phyloP scores from a whole-genome alignment of 148 eudicot species.

The Dianthus caryophyllus region DNA sequence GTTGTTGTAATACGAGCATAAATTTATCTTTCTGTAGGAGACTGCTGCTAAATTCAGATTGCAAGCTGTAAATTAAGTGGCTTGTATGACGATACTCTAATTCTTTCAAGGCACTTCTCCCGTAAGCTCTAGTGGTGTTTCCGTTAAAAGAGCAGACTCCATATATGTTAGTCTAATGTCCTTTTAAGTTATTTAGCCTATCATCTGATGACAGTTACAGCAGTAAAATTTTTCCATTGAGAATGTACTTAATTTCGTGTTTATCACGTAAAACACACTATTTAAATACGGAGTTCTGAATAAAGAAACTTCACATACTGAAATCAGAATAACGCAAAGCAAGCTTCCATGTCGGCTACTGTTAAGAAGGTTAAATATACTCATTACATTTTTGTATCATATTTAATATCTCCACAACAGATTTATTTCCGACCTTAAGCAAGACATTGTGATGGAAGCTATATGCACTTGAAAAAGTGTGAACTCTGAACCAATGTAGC shows the following conservation, averaged over 20 bases:
- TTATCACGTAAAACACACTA: conserved; percentile 13
- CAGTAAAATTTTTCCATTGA: background rate
- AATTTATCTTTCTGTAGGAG: conserved; percentile 14
- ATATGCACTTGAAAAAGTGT: background rate
- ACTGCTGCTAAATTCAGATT: background rate
- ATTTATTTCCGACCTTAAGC: conserved; percentile 8
- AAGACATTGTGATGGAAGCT: conserved; percentile 15
- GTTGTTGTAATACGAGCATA: background rate
- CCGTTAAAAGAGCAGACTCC: background rate
- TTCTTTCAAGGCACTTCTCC: background rate
- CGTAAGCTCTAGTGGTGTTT: background rate
- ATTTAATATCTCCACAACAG: conserved; percentile 3
- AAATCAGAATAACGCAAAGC: conserved; percentile 11
- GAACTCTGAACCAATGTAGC: background rate
- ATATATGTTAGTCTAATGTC: background rate
- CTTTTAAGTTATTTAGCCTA: background rate
- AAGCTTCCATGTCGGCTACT: background rate
- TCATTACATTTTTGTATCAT: background rate
- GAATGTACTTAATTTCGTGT: background rate
- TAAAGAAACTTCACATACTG: conserved; percentile 1
- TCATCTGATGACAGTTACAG: background rate
- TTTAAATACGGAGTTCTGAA: conserved; percentile 16
- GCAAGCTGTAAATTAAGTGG: background rate
- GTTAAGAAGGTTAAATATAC: too few species aligned
- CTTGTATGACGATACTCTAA: conserved; percentile 1